A percentile compares a stretch with the other conserved stretches of the same genome.
Conservation (phyloP, 2,329 filamentous ascomycete genomes). For the Cladosporium sp. region DNA sequence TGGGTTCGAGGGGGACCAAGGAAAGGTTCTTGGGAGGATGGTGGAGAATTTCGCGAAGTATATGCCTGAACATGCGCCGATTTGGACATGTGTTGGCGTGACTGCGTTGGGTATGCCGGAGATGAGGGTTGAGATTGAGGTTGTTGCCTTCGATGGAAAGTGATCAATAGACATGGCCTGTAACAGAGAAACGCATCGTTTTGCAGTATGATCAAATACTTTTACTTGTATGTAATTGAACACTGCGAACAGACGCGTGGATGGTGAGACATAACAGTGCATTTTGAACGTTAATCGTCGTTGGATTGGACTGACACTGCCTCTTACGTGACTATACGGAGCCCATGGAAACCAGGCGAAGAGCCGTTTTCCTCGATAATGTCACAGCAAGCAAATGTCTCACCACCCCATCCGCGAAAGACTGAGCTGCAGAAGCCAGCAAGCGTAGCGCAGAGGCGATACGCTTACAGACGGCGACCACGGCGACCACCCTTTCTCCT, state of each 20-base stretch:
- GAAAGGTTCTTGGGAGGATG: slow-evolving; percentile 42
- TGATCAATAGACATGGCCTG: background rate
- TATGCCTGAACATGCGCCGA: slow-evolving; percentile 55
- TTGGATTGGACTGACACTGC: slow-evolving; percentile 17
- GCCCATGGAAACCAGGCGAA: slow-evolving; percentile 38
- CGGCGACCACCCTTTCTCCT: slow-evolving; percentile 99
- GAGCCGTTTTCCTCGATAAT: slow-evolving; percentile 42
- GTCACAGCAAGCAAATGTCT: slow-evolving; percentile 37
- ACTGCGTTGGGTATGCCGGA: slow-evolving; percentile 47
- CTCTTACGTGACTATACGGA: slow-evolving; percentile 27
- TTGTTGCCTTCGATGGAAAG: slow-evolving; percentile 32
- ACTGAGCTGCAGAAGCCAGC: slow-evolving; percentile 18
- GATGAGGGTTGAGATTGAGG: slow-evolving; percentile 63
- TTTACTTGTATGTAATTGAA: background rate
- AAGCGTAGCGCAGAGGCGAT: slow-evolving; percentile 22
- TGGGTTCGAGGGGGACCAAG: slow-evolving; percentile 7
- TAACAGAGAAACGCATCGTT: background rate
- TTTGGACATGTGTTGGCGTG: slow-evolving; percentile 58
- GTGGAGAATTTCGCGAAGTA: slow-evolving; percentile 51
- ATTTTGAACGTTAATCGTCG: slow-evolving; percentile 18
- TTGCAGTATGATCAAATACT: background rate
- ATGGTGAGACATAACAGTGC: slow-evolving; percentile 2
- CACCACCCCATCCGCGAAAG: slow-evolving; percentile 22
- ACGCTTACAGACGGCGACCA: slow-evolving; percentile 92
- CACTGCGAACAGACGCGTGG: background rate